Base-by-base conservation (phyloP, 208 protist genomes). In the Zelonia costaricensis region DNA sequence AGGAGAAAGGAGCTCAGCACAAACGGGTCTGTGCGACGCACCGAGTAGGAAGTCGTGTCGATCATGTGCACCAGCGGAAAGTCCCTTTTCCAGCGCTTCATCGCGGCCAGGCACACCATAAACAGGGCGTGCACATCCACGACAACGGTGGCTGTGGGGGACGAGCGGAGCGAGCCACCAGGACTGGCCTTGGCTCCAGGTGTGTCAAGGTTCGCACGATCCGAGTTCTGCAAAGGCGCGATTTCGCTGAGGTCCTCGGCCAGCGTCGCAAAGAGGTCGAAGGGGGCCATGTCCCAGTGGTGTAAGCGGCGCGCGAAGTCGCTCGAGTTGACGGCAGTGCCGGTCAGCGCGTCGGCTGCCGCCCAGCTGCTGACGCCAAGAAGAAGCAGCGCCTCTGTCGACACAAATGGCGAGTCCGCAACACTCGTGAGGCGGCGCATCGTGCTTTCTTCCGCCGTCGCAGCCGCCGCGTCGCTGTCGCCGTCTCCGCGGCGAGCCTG, bases 1-100 rank as follows among this genome's bases (percentile, higher is more conserved):
- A 92, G 45, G 10, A 86, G 57, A 36, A 69, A 76, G 3, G 69
- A 62, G 43, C 79, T 67, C 22, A 92, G 49, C 0, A 89, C 55
- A 45, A 89, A 83, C 0, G 86, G 65, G 25, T 92, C 86, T 22
- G 66, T 74, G 49, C 71, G 55, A 40, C 68, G 80, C 3, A 75
- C 58, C 0, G 82, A 86, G 28, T 65, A 62, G 43, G 75, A 69
- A 1, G 57, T 70, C 2, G 62, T 45, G 57, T 76, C 70, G 25
- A 76, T 33, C 6, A 46, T 35, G 44, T 76, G 57, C 12, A 69
- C 28, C 0, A 43, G n/a, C 2, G n/a, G 25, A 8, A 57, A 65
- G 35, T 64, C 63, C 4, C n/a, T 15, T 40, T 49, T 52, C 54
- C 62, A 62, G 4, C 63, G 70, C 52, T 76, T 76, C 70, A 76